Percentiles rank a stretch among this genome's conserved stretches.
Conservation (phyloP, 352 stramenopile species). For the Globisporangium acanthophoron region DNA sequence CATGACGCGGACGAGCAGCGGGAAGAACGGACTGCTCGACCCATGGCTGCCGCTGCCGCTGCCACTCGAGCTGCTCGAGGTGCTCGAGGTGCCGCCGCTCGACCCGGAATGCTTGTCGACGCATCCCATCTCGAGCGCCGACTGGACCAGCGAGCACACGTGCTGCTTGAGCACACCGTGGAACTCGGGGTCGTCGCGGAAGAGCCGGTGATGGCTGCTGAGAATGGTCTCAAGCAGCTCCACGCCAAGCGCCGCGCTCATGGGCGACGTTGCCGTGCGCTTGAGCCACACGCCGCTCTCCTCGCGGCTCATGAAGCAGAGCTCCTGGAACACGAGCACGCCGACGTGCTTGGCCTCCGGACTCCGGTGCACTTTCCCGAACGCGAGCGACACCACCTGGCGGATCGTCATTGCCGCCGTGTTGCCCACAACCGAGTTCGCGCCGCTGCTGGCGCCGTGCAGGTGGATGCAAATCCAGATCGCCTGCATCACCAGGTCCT, state of each 20-base stretch:
- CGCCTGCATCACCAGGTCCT: conserved; percentile 84
- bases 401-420: conserved; percentile 86
- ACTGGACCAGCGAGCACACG: conserved; percentile 64
- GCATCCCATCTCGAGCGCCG: conserved; percentile 62
- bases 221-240: conserved; percentile 80
- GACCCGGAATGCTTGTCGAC: conserved; percentile 32
- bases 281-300: conserved; percentile 86
- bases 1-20: conserved; percentile 80
- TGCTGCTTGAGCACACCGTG: conserved; percentile 78
- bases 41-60: conserved; percentile 32
- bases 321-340: conserved; percentile 82
- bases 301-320: conserved; percentile 83
- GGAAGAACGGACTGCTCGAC: conserved; percentile 49
- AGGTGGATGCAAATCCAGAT: conserved; percentile 87
- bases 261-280: conserved; percentile 60
- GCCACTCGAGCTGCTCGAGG: conserved; percentile 23
- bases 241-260: conserved; percentile 70
- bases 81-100: conserved; percentile 8
- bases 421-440: conserved; percentile 78
- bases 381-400: conserved; percentile 83
- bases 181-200: conserved; percentile 71
- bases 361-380: conserved; percentile 72
- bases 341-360: conserved; percentile 69
- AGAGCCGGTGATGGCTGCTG: conserved; percentile 48
- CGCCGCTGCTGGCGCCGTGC: conserved; percentile 62